These are phyloP conservation scores for Dioszegia hungarica DNA, from an alignment of 768 basidiomycete genomes.

Conservation along the genomic window DNA sequence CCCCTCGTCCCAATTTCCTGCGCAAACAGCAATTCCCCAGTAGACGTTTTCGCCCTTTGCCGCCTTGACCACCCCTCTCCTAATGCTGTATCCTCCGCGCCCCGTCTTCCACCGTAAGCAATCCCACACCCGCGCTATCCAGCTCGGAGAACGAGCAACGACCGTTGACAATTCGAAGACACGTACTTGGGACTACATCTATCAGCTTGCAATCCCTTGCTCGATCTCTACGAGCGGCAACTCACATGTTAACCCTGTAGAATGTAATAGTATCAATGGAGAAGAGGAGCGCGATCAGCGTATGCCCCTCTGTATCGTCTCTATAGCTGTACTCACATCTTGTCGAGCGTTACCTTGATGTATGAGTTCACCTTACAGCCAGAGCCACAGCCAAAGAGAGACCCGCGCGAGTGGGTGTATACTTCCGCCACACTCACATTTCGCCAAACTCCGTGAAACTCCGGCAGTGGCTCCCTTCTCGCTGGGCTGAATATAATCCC, in stretches of 20 bases:
- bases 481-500: not conserved
- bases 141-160: too few relatives aligned
- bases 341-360: constrained; percentile 16
- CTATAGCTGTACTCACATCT: not conserved
- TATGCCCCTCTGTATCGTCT: not conserved
- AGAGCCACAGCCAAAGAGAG: not conserved
- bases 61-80: too few relatives aligned
- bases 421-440: constrained; percentile 2
- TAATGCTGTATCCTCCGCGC: too few relatives aligned
- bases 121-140: too few relatives aligned
- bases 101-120: too few relatives aligned
- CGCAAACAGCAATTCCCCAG: not conserved
- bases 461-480: too few relatives aligned
- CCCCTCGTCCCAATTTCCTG: too few relatives aligned
- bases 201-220: constrained; percentile 22
- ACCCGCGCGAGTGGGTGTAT: not conserved
- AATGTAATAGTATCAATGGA: constrained; percentile 3
- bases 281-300: constrained; percentile 26
- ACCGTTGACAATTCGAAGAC: not conserved
- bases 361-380: constrained; percentile 12
- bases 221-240: constrained; percentile 1
- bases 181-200: constrained; percentile 41
- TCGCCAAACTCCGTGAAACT: constrained; percentile 42
- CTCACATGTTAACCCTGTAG: constrained; percentile 48
- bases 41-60: not conserved